Percentiles rank a stretch among this genome's conserved stretches.
These are phyloP conservation scores for Osmanthus fragrans DNA, from an alignment of 257 asterid species.

Conservation along the genomic window DNA sequence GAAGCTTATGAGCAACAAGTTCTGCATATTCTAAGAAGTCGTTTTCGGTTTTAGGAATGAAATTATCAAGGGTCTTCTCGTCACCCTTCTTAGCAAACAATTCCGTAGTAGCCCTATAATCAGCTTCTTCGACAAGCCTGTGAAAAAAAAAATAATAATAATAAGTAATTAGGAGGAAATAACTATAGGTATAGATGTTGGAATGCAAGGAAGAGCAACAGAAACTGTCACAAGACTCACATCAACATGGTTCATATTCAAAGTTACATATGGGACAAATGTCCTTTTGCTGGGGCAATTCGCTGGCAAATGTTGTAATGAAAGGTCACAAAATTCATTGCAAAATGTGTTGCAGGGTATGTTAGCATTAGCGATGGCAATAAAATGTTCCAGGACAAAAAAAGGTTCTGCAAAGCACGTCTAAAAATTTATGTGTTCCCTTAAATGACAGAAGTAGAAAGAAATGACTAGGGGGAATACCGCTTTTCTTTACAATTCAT, in stretches of 20 bases:
- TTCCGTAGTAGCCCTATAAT: constrained; percentile 80
- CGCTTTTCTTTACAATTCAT: no score
- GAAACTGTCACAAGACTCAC: neutral
- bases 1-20: constrained; percentile 73
- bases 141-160: neutral
- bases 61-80: constrained; percentile 71
- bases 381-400: neutral
- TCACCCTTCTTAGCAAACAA: constrained; percentile 72
- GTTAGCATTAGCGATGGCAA: neutral
- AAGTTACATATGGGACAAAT: neutral
- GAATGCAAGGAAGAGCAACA: neutral
- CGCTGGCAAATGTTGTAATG: neutral
- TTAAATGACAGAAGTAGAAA: neutral
- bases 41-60: constrained; percentile 79
- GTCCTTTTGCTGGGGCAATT: neutral
- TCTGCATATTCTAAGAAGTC: constrained; percentile 89
- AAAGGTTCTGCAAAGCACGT: neutral
- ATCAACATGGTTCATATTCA: neutral
- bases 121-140: constrained; percentile 99
- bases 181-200: neutral
- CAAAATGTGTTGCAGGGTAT: neutral
- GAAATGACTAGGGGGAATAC: neutral
- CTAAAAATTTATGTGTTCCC: neutral
- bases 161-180: neutral
- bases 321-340: neutral